These are phyloP conservation scores for Penstemon davidsonii DNA, from an alignment of 257 asterid species.

Conservation along the genomic window DNA sequence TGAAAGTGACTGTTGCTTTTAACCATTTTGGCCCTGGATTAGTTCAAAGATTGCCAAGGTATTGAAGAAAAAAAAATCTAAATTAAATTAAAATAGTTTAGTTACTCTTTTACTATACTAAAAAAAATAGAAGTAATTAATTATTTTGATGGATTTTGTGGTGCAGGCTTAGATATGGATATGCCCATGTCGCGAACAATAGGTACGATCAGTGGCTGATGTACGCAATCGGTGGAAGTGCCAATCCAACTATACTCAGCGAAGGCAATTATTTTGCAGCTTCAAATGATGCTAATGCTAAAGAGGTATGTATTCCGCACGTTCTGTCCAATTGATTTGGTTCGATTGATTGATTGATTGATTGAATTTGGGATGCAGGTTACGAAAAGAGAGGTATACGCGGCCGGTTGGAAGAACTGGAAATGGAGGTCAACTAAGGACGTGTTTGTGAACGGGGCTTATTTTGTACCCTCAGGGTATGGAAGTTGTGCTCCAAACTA, in stretches of 20 bases:
- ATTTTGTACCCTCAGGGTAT: constrained; percentile 45
- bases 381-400: constrained; percentile 43
- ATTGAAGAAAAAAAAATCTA: background rate
- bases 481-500: constrained; percentile 48
- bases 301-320: constrained; percentile 32
- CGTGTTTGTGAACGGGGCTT: constrained; percentile 50
- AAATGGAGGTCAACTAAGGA: constrained; percentile 54
- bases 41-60: constrained; percentile 80
- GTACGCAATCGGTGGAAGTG: constrained; percentile 71
- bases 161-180: constrained; percentile 64
- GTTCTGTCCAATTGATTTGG: too few species aligned
- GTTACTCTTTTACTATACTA: background rate
- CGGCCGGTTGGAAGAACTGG: constrained; percentile 34
- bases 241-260: constrained; percentile 62
- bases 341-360: too few species aligned
- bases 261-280: constrained; percentile 53
- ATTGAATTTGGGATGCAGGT: constrained; percentile 23
- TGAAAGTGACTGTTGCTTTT: constrained; percentile 70
- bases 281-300: constrained; percentile 29
- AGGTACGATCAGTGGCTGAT: constrained; percentile 51
- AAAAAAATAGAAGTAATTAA: background rate
- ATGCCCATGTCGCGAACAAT: constrained; percentile 69
- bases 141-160: background rate
- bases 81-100: background rate
- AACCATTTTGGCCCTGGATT: constrained; percentile 74